A percentile compares a stretch with the other conserved stretches of the same genome.
Conservation (phyloP, 2,329 filamentous ascomycete species). For the Acarospora socialis region DNA sequence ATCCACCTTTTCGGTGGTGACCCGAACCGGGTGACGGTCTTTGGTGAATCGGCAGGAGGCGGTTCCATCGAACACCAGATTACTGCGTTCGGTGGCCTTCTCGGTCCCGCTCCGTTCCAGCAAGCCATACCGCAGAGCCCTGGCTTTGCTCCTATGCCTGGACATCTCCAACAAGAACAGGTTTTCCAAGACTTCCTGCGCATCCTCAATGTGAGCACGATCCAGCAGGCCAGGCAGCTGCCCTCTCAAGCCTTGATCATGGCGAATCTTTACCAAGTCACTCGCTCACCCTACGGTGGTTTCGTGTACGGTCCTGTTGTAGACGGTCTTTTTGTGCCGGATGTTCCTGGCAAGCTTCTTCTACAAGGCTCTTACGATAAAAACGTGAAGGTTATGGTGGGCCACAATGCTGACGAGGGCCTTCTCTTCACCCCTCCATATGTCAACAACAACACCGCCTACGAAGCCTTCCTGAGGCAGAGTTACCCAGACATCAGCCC, state of each 20-base stretch:
- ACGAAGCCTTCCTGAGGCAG: slow-evolving; percentile 13
- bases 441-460: slow-evolving; percentile 15
- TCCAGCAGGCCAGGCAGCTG: slow-evolving; percentile 31
- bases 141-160: slow-evolving; percentile 8
- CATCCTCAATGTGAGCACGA: slow-evolving; percentile 28
- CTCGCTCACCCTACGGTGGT: slow-evolving; percentile 24
- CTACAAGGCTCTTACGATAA: slow-evolving; percentile 31
- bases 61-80: slow-evolving; percentile 43
- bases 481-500: slow-evolving; percentile 16
- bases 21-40: slow-evolving; percentile 33
- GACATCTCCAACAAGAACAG: slow-evolving; percentile 22
- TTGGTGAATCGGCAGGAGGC: slow-evolving; percentile 38
- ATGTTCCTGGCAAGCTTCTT: slow-evolving; percentile 32
- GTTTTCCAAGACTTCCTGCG: slow-evolving; percentile 26
- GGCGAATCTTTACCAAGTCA: slow-evolving; percentile 30
- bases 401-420: slow-evolving; percentile 31
- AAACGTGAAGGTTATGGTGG: slow-evolving; percentile 31
- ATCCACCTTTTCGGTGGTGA: slow-evolving; percentile 44
- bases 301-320: slow-evolving; percentile 34
- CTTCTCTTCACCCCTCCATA: slow-evolving; percentile 27
- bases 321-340: slow-evolving; percentile 36
- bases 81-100: slow-evolving; percentile 35
- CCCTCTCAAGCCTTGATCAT: slow-evolving; percentile 25
- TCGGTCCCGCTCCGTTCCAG: slow-evolving; percentile 30
- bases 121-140: slow-evolving; percentile 22